Base-by-base conservation (phyloP, 23 red algal genomes). In the Pyropia haitanensis region DNA sequence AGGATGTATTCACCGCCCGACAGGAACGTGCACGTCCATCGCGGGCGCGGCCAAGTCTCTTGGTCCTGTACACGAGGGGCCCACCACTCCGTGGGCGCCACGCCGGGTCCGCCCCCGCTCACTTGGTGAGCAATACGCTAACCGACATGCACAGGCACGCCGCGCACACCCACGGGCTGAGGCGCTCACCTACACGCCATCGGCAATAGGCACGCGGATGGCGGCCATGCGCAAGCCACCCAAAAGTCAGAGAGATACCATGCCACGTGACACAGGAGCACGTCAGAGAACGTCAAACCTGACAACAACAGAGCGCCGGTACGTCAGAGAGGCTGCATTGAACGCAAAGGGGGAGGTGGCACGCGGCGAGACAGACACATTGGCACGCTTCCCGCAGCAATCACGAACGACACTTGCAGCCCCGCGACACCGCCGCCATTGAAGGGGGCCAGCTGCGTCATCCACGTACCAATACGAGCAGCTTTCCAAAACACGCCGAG, bases 401-500 rank as follows among this genome's bases (percentile, higher is more conserved):
- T 12, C 39, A 46, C 8, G 13, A 46, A 46, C 4, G 39, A 46
- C 8, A 12, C 8, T 6, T 3, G 58, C 26, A 44, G 30, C 24
- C 29, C 1, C 23, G 19, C 17, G 2, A 7, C 1, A 46, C 20
- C 1, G 60, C 17, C 17, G 1, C 24, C 28, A 44, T 14, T 1
- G 23, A 66, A 16, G 17, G 6, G 1, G 23, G 59, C n/a, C 29
- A 60, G 16, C 14, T 2, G 3, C 44, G 24, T 46, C 20, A 9
- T 61, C 31, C 51, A 66, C 79, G 44, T 84, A 84, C 85, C 87
- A 53, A 95, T 76, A 60, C 90, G 76, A 16, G 90, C 83, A n/a
- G 90, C 90, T 65, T 95, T 95, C 90, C 90, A 95, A 77, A 95
- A 95, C n/a, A 95, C 72, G 6, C 90, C 90, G 21, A 82, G 54